Conservation (phyloP, 2,329 filamentous ascomycete species). For the Stachybotrys echinatus region DNA sequence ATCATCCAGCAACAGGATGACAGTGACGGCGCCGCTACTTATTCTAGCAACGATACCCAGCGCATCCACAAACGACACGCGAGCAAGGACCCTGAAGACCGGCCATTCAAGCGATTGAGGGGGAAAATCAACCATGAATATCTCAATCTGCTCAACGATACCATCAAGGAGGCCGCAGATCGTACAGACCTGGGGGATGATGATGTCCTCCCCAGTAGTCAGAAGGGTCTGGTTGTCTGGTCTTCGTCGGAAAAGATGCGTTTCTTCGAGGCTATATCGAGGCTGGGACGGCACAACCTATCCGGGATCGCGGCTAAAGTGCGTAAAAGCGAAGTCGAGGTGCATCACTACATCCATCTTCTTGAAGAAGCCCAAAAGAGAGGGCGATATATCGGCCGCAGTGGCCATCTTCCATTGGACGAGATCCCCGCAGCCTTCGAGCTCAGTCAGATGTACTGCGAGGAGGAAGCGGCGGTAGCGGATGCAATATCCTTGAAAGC, state of each 20-base stretch:
- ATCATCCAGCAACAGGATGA: background rate
- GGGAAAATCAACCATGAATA: constrained; percentile 40
- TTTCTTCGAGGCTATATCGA: constrained; percentile 62
- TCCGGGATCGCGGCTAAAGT: constrained; percentile 58
- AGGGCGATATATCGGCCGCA: constrained; percentile 27
- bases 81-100: constrained; percentile 12
- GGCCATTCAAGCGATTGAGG: constrained; percentile 40
- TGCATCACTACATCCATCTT: constrained; percentile 62
- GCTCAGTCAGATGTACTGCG: constrained; percentile 59
- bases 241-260: constrained; percentile 61
- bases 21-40: background rate
- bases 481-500: constrained; percentile 61
- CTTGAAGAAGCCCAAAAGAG: constrained; percentile 47
- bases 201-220: constrained; percentile 33
- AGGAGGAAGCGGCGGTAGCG: constrained; percentile 61
- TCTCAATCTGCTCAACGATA: constrained; percentile 47
- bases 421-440: constrained; percentile 71
- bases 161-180: constrained; percentile 48
- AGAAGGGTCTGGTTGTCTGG: constrained; percentile 70
- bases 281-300: constrained; percentile 59
- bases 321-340: constrained; percentile 68
- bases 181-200: constrained; percentile 24
- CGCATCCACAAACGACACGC: constrained; percentile 20
- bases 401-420: constrained; percentile 32
- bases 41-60: background rate